Evolutionary conservation across 2,329 filamentous ascomycete species (phyloP).

Genomic region (Arthrinium phaeospermum): DNA sequence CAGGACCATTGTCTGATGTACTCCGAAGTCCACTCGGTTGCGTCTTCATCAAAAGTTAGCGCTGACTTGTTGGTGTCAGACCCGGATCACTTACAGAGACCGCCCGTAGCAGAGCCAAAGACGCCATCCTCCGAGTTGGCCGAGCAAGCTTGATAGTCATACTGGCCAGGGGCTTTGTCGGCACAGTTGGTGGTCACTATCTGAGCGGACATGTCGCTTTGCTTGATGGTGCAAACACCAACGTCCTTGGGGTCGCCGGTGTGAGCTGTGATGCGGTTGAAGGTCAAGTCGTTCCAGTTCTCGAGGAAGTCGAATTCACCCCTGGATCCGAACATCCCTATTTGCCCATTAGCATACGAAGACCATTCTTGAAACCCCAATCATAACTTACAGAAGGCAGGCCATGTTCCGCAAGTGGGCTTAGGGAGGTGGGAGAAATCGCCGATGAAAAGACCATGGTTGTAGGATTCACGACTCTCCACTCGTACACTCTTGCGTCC

Average conservation of each 20-base stretch:
- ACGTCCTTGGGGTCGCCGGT: slow-evolving; percentile 44
- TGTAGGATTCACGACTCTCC: slow-evolving; percentile 66
- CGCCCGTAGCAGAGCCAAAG: slow-evolving; percentile 45
- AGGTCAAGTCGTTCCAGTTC: slow-evolving; percentile 61
- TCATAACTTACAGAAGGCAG: slow-evolving; percentile 60
- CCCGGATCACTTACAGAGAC: slow-evolving; percentile 43
- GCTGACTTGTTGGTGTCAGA: slow-evolving; percentile 51
- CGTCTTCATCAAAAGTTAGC: slow-evolving; percentile 46
- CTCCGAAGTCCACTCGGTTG: slow-evolving; percentile 64
- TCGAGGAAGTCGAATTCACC: slow-evolving; percentile 75
- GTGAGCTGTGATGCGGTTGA: slow-evolving; percentile 66
- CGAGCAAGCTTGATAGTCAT: slow-evolving; percentile 47
- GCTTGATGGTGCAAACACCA: slow-evolving; percentile 42
- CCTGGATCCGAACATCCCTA: slow-evolving; percentile 49
- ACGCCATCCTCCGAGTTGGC: slow-evolving; percentile 45
- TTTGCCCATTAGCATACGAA: background rate
- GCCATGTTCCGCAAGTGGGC: slow-evolving; percentile 72
- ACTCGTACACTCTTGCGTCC: slow-evolving; percentile 67
- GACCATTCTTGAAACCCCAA: background rate
- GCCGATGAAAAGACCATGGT: slow-evolving; percentile 70
- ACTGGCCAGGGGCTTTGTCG: slow-evolving; percentile 43
- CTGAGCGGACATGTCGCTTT: slow-evolving; percentile 37
- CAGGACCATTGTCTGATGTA: slow-evolving; percentile 72
- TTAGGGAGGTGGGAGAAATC: slow-evolving; percentile 73
- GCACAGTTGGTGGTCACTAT: slow-evolving; percentile 47